Evolutionary conservation across 306 rosid genomes (phyloP).

Genomic region (Acacia confusa): DNA sequence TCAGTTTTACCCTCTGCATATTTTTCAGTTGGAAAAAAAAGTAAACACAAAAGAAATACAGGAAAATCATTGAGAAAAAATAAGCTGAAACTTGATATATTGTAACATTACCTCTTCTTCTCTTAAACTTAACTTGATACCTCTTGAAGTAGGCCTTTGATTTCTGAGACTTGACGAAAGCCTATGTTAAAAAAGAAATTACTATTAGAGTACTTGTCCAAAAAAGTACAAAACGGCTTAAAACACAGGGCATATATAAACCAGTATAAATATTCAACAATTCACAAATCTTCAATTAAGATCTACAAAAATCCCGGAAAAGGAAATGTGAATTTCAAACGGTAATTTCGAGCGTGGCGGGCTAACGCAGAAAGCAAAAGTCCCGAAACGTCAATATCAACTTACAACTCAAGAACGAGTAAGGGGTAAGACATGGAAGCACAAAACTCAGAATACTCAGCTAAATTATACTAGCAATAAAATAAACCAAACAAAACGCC

Average conservation of each 20-base stretch:
- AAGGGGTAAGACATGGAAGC: background rate
- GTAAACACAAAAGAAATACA: background rate
- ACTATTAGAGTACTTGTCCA: background rate
- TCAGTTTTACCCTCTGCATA: conserved; percentile 78
- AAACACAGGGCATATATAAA: background rate
- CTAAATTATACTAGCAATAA: background rate
- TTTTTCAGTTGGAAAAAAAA: background rate
- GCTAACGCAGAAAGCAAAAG: background rate
- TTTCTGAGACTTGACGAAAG: conserved; percentile 61
- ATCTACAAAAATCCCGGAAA: background rate
- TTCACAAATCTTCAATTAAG: background rate
- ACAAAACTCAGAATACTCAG: background rate
- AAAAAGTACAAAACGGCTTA: background rate
- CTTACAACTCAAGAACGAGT: background rate
- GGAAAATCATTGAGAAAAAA: background rate
- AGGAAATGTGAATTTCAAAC: background rate
- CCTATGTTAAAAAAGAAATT: conserved; percentile 34
- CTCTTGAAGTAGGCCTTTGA: conserved; percentile 76
- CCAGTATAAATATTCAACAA: background rate
- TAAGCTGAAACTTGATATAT: background rate
- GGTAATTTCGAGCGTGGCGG: background rate
- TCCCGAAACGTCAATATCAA: background rate
- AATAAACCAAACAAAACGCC: background rate
- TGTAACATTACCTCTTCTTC: conserved; percentile 69
- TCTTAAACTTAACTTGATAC: conserved; percentile 80